phyloP scores from a whole-genome alignment of 305 asterid genomes.

The Fraxinus latifolia region DNA sequence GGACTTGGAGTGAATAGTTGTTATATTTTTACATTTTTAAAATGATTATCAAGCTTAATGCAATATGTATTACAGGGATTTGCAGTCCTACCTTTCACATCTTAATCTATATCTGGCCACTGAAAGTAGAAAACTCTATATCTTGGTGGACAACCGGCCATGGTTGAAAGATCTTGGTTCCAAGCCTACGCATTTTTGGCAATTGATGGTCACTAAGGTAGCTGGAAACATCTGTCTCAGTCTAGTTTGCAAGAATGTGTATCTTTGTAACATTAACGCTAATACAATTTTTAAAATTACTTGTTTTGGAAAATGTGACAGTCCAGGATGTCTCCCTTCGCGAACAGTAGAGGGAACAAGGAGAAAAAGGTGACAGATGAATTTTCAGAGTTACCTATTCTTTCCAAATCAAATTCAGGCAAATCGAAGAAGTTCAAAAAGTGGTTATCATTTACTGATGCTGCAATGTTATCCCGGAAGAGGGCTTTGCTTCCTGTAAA shows the following conservation, averaged over 20 bases:
- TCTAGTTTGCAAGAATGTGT: not conserved
- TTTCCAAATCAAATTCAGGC: constrained; percentile 31
- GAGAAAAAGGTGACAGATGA: constrained; percentile 36
- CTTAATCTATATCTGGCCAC: constrained; percentile 60
- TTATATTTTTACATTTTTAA: not conserved
- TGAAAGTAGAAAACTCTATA: constrained; percentile 59
- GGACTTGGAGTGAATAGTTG: not conserved
- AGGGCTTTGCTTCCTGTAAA: constrained; percentile 69
- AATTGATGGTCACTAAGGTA: constrained; percentile 89
- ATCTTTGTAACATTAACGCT: not conserved
- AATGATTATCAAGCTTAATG: not conserved
- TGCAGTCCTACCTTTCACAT: constrained; percentile 86
- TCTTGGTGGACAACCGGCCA: constrained; percentile 79
- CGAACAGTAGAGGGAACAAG: constrained; percentile 62
- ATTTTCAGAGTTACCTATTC: constrained; percentile 25
- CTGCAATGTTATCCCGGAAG: constrained; percentile 51
- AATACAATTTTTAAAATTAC: constrained; percentile 7
- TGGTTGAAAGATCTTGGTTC: constrained; percentile 69
- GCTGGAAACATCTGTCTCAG: constrained; percentile 16
- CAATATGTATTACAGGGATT: constrained; percentile 47
- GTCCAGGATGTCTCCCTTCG: constrained; percentile 88
- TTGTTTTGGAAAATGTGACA: constrained; percentile 31
- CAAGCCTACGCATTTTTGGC: constrained; percentile 79
- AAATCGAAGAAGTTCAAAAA: constrained; percentile 37
- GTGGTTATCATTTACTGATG: constrained; percentile 58